These are phyloP conservation scores for Helicocarpus griseus DNA, from an alignment of 2,329 filamentous ascomycete species.

Conservation along the genomic window DNA sequence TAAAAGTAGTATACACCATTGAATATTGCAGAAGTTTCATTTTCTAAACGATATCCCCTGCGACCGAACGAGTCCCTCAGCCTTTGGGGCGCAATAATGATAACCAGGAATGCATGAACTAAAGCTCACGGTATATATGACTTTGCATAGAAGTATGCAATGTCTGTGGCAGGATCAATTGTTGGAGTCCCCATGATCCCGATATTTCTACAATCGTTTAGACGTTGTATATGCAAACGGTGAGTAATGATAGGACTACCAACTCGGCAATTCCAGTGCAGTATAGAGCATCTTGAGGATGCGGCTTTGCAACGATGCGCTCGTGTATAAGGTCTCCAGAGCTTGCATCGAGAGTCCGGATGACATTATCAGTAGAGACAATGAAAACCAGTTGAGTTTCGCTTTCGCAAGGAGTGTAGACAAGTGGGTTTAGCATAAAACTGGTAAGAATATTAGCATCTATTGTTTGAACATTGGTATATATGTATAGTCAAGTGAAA, in stretches of 20 bases:
- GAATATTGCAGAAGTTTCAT: not conserved
- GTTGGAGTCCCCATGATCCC: not conserved
- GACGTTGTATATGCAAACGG: too few relatives aligned
- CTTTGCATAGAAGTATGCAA: conserved; percentile 1
- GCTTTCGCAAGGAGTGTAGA: not conserved
- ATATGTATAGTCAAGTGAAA: not conserved
- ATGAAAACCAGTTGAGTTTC: not conserved
- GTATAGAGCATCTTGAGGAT: not conserved
- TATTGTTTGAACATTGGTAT: too few relatives aligned
- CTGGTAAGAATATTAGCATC: not conserved
- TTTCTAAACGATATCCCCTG: not conserved
- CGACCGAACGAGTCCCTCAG: too few relatives aligned
- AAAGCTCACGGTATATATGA: not conserved
- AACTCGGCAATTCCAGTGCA: not conserved
- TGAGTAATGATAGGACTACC: not conserved
- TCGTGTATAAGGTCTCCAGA: not conserved
- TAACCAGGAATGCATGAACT: too few relatives aligned
- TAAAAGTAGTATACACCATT: not conserved
- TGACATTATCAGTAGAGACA: not conserved
- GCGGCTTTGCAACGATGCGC: not conserved
- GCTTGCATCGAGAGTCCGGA: not conserved
- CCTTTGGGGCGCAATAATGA: too few relatives aligned
- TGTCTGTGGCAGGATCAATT: not conserved
- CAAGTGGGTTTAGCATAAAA: not conserved
- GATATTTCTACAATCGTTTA: not conserved